These are phyloP conservation scores for Teratosphaeria nubilosa DNA, from an alignment of 2,329 filamentous ascomycete genomes.

Conservation along the genomic window DNA sequence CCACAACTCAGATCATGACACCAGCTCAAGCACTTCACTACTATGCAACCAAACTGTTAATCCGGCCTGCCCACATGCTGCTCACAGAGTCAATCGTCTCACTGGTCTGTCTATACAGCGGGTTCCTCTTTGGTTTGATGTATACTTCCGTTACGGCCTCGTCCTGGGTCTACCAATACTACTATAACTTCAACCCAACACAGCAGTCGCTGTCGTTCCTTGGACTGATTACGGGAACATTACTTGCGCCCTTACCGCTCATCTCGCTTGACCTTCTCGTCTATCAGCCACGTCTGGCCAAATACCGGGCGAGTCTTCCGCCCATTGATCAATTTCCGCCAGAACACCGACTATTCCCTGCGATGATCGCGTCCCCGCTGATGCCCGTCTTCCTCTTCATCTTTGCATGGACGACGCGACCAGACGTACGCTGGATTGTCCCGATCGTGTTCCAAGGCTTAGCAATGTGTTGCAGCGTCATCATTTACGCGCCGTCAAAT, in stretches of 20 bases:
- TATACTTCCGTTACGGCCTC: conserved; percentile 34
- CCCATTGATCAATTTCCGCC: conserved; percentile 13
- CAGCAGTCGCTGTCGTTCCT: conserved; percentile 27
- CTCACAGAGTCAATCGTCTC: conserved; percentile 34
- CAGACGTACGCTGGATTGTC: conserved; percentile 30
- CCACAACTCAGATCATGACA: conserved; percentile 5
- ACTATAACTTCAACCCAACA: conserved; percentile 19
- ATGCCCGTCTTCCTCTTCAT: conserved; percentile 25
- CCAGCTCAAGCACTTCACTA: conserved; percentile 9
- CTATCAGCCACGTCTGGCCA: conserved; percentile 18
- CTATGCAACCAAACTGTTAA: conserved; percentile 14
- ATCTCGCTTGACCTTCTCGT: conserved; percentile 16
- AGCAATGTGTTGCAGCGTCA: conserved; percentile 13
- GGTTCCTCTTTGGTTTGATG: conserved; percentile 32
- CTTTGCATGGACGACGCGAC: conserved; percentile 26
- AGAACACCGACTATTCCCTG: conserved; percentile 24
- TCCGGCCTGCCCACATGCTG: conserved; percentile 26
- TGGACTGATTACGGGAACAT: conserved; percentile 16
- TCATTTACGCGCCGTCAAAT: conserved; percentile 27
- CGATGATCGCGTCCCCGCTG: conserved; percentile 21
- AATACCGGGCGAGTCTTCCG: conserved; percentile 2
- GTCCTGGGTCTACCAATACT: conserved; percentile 22
- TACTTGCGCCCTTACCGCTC: conserved; percentile 15
- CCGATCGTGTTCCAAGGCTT: conserved; percentile 23
- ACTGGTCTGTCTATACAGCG: conserved; percentile 31